These are phyloP conservation scores for Rhododendron molle DNA, from an alignment of 148 eudicot genomes.

Conservation along the genomic window DNA sequence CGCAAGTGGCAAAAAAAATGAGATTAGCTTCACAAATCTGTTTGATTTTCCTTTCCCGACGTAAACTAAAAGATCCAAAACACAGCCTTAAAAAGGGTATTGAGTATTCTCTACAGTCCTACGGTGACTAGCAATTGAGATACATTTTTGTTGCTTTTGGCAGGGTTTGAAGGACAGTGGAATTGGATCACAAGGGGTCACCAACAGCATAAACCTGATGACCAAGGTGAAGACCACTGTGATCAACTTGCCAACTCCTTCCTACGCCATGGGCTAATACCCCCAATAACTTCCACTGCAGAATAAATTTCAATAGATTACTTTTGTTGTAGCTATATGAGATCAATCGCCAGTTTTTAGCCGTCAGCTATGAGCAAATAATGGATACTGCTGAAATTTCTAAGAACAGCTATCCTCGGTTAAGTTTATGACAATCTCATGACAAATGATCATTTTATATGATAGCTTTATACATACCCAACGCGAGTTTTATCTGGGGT, in stretches of 20 bases:
- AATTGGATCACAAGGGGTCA: slow-evolving; percentile 92
- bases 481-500: not conserved
- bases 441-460: not conserved
- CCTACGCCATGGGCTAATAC: slow-evolving; percentile 78
- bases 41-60: not conserved
- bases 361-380: not conserved
- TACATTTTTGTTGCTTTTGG: not conserved
- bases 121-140: not conserved
- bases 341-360: not conserved
- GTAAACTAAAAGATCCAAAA: not conserved
- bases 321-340: not conserved
- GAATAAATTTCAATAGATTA: not conserved
- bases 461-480: not conserved
- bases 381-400: not conserved
- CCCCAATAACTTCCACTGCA: not conserved
- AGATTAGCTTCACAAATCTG: not conserved
- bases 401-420: not conserved
- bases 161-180: slow-evolving; percentile 99
- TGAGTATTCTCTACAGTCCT: not conserved
- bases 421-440: not conserved
- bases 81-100: not conserved
- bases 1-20: not conserved
- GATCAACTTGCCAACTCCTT: slow-evolving; percentile 86
- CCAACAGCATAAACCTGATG: slow-evolving; percentile 98
- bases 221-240: slow-evolving; percentile 93